Conservation (phyloP, 1,284 basidiomycete genomes). For the Boletus semigastroideus region DNA sequence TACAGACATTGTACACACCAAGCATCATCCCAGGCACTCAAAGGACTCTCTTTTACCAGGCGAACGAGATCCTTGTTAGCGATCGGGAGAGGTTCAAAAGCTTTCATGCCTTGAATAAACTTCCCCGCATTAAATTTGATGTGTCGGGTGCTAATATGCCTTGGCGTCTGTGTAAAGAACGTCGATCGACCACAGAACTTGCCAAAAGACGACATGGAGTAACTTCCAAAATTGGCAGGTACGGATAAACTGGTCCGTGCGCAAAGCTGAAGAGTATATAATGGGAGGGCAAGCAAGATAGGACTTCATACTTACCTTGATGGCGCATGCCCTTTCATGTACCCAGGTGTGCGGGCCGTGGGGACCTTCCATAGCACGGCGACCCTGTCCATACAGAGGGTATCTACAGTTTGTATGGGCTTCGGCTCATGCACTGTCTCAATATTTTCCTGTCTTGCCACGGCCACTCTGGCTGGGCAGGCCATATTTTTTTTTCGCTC, state of each 20-base stretch:
- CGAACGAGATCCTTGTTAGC: constrained; percentile 5
- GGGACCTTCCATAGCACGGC: constrained; percentile 51
- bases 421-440: constrained; percentile 46
- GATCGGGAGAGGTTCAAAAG: neutral
- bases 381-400: constrained; percentile 43
- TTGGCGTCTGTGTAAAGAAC: neutral
- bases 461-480: constrained; percentile 39
- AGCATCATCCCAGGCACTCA: constrained; percentile 21
- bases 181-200: neutral
- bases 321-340: constrained; percentile 37
- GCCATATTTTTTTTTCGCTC: constrained; percentile 26
- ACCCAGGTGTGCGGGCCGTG: constrained; percentile 43
- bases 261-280: neutral
- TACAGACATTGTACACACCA: constrained; percentile 9
- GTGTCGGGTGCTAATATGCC: neutral
- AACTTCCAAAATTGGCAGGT: constrained; percentile 1
- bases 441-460: constrained; percentile 33
- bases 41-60: constrained; percentile 15
- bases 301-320: constrained; percentile 37
- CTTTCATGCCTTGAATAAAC: neutral
- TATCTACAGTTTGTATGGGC: constrained; percentile 33
- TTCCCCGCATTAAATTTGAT: neutral
- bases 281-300: accelerated
- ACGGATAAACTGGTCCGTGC: constrained; percentile 4
- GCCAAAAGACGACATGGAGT: too few relatives aligned